Evolutionary conservation across 2,329 filamentous ascomycete species (phyloP), one percentile per base, ranked within the genome.

Genomic region (Colletotrichum gigasporum): DNA sequence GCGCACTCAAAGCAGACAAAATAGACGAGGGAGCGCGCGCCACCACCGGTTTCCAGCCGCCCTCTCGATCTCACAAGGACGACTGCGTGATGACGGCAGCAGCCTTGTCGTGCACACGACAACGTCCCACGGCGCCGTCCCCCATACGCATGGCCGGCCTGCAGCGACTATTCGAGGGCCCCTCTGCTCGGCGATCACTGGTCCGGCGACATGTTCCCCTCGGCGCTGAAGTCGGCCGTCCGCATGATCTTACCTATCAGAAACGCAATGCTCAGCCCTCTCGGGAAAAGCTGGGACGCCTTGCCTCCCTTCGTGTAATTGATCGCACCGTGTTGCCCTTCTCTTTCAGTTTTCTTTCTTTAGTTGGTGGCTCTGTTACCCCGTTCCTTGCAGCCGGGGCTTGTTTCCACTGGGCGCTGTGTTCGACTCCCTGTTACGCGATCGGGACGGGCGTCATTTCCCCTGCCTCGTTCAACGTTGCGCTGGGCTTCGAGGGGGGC

Each of bases 201-300:
- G n/a, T n/a, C 48, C 22, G 8, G 12, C 8, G 11, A 30, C 16
- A 12, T 3, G 6, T n/a, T 30, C 41, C 18, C 28, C 18, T 48
- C 32, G 34, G 42, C 12, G 16, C 26, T 47, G 37, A 47, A 50
- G 45, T 37, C 63, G 63, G 63, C 32, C 18, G 26, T 57, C 52
- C 44, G 63, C 63, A 66, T 63, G 18, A 66, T 63, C 58, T 30
- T 63, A 45, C 58, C 45, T 63, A 51, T 58, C 44, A 45, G 35
- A 48, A 63, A 45, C 57, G 52, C 51, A 56, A n/a, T 35, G 39
- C 16, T 57, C 51, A 52, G 44, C 35, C 30, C 24, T 22, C 42
- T 10, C 55, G 41, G 20, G 42, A 12, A 22, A 22, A 34, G 20
- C 30, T 32, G 41, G 32, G 56, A 20, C 22, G 14, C 12, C n/a